These are phyloP conservation scores for Sclerotinia trifoliorum DNA, from an alignment of 2,329 filamentous ascomycete genomes.

Conservation along the genomic window DNA sequence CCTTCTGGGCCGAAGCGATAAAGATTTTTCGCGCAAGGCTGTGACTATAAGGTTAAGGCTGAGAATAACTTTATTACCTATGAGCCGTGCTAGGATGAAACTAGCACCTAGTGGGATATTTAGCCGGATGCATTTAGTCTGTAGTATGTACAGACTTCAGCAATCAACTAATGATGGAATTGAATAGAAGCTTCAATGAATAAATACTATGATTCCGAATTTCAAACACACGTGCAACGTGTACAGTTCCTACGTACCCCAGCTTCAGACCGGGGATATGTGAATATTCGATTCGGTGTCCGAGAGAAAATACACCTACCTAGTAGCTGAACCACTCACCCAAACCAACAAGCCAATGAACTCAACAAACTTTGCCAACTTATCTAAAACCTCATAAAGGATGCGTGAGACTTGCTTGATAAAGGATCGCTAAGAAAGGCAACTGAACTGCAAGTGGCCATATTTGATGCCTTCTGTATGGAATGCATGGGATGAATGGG, in stretches of 20 bases:
- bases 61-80: no score
- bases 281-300: background rate
- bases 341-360: background rate
- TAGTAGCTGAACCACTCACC: background rate
- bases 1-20: background rate
- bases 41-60: background rate
- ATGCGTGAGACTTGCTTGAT: background rate
- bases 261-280: background rate
- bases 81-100: no score
- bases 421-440: background rate
- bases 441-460: background rate
- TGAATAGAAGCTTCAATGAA: no score
- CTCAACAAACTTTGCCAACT: background rate
- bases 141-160: no score
- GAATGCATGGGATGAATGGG: background rate
- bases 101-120: no score
- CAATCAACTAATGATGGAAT: no score
- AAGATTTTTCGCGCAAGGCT: slow-evolving; percentile 2
- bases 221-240: background rate
- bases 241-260: no score
- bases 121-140: no score
- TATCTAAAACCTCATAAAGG: no score
- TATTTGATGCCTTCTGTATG: background rate
- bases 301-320: background rate
- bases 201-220: background rate